phyloP scores from a whole-genome alignment of 441 rosid species.

The Bruguiera hainesii region DNA sequence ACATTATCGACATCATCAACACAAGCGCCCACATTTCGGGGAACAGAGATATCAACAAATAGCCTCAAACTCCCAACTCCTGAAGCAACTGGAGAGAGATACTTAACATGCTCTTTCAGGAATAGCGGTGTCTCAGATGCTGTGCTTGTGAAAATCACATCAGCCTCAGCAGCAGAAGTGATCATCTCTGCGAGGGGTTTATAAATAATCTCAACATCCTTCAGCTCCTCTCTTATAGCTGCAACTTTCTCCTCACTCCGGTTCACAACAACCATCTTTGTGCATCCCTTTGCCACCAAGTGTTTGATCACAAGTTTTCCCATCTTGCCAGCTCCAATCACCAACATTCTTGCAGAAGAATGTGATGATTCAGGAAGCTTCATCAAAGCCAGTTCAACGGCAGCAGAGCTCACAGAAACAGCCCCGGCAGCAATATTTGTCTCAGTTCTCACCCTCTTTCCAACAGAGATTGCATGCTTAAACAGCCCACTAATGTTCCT shows the following conservation, averaged over 20 bases:
- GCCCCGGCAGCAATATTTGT: slow-evolving; percentile 92
- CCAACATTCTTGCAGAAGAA: slow-evolving; percentile 65
- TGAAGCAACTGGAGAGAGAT: slow-evolving; percentile 50
- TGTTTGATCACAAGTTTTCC: slow-evolving; percentile 96
- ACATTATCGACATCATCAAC: slow-evolving; percentile 49
- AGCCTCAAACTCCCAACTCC: slow-evolving; percentile 58
- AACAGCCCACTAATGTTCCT: slow-evolving; percentile 84
- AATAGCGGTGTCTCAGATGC: slow-evolving; percentile 79
- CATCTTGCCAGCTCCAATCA: slow-evolving; percentile 96
- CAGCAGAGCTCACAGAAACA: slow-evolving; percentile 94
- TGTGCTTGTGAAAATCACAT: slow-evolving; percentile 91
- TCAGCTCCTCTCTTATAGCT: slow-evolving; percentile 62
- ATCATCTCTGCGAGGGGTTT: slow-evolving; percentile 63
- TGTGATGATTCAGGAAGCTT: slow-evolving; percentile 68
- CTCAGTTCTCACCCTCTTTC: slow-evolving; percentile 88
- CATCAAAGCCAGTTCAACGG: slow-evolving; percentile 85
- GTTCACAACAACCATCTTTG: slow-evolving; percentile 75
- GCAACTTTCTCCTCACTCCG: slow-evolving; percentile 73
- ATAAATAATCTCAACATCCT: slow-evolving; percentile 63
- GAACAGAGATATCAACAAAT: slow-evolving; percentile 89
- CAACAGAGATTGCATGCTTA: slow-evolving; percentile 85
- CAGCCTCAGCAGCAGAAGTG: slow-evolving; percentile 72
- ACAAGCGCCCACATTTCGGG: slow-evolving; percentile 86
- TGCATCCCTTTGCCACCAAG: slow-evolving; percentile 92
- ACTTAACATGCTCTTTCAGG: slow-evolving; percentile 56